Evolutionary conservation across 2,329 filamentous ascomycete genomes (phyloP), one percentile per base, ranked within the genome.

Genomic region (Colletotrichum spaethianum): DNA sequence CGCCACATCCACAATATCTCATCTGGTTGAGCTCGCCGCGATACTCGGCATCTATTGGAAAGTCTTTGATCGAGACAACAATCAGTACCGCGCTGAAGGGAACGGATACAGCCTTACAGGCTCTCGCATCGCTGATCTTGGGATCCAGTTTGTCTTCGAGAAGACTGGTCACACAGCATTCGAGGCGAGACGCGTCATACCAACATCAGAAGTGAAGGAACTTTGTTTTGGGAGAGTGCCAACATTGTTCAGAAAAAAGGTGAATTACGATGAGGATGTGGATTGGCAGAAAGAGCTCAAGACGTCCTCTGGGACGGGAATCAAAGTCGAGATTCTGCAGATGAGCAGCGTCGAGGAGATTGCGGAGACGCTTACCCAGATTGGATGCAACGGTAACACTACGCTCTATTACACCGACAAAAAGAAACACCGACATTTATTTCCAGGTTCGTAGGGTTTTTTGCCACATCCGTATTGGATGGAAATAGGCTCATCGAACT

Each of bases 1-100:
- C 53, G 82, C 81, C 3, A 82, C 76, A 2, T 81, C 78, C 5
- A 82, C 80, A 1, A 80, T 83, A 7, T 80, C 76, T 3, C 80
- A 83, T 48, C 65, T 83, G 0, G 74, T 83, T 0, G 80, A 82
- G 72, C 77, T 82, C 9, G 80, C 79, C 0, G 78, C 77, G 5
- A 77, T 83, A 71, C 70, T 83, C 0, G 81, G 83, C 1, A 76
- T 85, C 2, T 78, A 84, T 64, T 85, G 84, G 84, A 84, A 79
- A 48, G 78, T 79, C 0, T 85, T 85, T 42, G 80, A 84, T 28
- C 77, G 79, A 2, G 77, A 76, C 14, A 73, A 76, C 3, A 80
- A 83, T 74, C 79, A 80, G 23, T 78, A 84, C 4, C 79, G 78
- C 5, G 81, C 81, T 0, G 79, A 82, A 26, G 81, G 81, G 0